These are phyloP conservation scores for Apiospora hydei DNA, from an alignment of 2,329 filamentous ascomycete genomes.

Conservation along the genomic window DNA sequence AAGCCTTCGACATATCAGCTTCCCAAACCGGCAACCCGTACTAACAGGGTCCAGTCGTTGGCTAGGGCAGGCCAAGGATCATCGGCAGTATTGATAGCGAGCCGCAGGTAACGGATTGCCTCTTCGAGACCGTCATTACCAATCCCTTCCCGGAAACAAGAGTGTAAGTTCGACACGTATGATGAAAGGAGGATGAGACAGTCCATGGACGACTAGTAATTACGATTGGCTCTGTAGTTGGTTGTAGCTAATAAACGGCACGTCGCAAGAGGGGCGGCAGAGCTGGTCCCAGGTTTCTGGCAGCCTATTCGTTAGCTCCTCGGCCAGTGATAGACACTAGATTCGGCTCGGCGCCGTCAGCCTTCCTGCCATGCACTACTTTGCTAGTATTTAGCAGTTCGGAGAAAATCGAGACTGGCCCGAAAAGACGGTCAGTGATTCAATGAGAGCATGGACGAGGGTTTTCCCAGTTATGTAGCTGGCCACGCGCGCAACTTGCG, in stretches of 20 bases:
- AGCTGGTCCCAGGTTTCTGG: background rate
- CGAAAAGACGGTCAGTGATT: background rate
- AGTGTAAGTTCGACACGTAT: background rate
- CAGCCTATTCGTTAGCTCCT: conserved; percentile 3
- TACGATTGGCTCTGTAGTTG: background rate
- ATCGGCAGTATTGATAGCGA: background rate
- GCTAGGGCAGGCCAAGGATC: background rate
- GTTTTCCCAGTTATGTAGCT: background rate
- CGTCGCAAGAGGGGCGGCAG: background rate
- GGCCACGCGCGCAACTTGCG: conserved; percentile 10
- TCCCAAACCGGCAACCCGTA: conserved; percentile 1
- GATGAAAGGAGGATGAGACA: background rate
- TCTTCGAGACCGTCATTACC: background rate
- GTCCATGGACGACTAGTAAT: background rate
- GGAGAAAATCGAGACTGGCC: background rate
- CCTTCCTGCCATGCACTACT: conserved; percentile 4
- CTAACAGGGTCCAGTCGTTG: background rate
- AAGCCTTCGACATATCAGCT: background rate
- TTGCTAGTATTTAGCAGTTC: background rate
- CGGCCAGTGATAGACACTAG: background rate
- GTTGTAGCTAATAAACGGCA: conserved; percentile 9
- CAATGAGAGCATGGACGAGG: background rate
- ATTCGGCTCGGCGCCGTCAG: background rate
- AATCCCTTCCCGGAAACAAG: background rate
- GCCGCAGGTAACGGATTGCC: background rate